Base-by-base conservation (phyloP, 2,329 filamentous ascomycete species). In the Aureobasidium namibiae region DNA sequence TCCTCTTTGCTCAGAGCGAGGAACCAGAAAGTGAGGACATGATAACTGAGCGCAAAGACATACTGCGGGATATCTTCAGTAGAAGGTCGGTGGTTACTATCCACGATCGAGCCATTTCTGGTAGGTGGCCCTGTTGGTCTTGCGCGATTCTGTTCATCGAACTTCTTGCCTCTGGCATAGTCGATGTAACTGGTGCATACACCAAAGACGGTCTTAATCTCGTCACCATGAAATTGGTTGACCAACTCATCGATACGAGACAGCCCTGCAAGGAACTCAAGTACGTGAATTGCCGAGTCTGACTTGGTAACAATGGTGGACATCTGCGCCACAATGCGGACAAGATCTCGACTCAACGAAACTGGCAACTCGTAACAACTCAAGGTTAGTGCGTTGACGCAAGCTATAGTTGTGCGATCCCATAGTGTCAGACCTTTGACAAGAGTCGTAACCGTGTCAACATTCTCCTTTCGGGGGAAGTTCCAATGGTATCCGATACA, bases 21-120 rank as follows among this genome's bases (percentile, higher is more conserved):
- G 70, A 97, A 99, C 94, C 94, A 99, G 70, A 95, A 96, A 1
- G 91, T 88, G 64, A 99, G 92, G 66, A 96, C 90, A 70, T 97
- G 92, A 70, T 96, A 96, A 9, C 92, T 92, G 56, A 97, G 78
- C 1, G 91, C 89, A 71, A 95, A 94, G 26, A 99, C 90, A 70
- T 99, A 99, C 72, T 94, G 89, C 4, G 92, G 91, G 52, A 96
- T 79, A 64, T 94, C 90, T 62, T 94, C 88, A 8, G 85, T 79
- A 63, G 76, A 42, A 44, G 42, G 50, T 4, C 50, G 59, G 14
- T 49, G 39, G n/a, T 38, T 29, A 29, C 33, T 49, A 3, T 59
- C 39, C 11, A 58, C 42, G 1, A 58, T 18, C 7, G 60, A 50
- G 18, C 44, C 34, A 24, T 60, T 33, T n/a, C 50, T 54, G 14